Evolutionary conservation across 768 basidiomycete species (phyloP).

Genomic region (Phlebiopsis gigantea): DNA sequence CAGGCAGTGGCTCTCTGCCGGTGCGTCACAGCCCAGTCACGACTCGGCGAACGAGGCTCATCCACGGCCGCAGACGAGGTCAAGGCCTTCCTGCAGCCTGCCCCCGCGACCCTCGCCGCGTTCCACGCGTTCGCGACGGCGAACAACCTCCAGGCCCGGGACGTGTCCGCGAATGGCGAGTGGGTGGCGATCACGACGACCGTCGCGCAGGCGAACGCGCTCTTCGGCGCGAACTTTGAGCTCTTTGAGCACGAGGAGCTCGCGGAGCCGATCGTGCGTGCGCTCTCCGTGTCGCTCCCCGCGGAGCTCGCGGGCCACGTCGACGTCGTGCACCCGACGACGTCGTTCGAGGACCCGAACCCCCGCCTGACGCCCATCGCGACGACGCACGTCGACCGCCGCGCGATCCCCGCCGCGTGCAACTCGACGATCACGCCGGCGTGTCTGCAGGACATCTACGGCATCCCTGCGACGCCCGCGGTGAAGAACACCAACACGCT

Average conservation of each 20-base stretch:
- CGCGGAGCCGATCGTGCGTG: constrained; percentile 21
- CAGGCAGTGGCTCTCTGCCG: constrained; percentile 16
- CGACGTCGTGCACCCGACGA: constrained; percentile 25
- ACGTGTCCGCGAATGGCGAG: constrained; percentile 24
- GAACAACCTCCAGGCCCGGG: constrained; percentile 19
- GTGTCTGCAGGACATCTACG: constrained; percentile 21
- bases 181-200: constrained; percentile 23
- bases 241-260: constrained; percentile 13
- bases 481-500: constrained; percentile 13
- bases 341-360: background rate
- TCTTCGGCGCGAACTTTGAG: constrained; percentile 22
- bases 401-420: background rate
- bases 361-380: constrained; percentile 9
- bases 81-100: constrained; percentile 17
- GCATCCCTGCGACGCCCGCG: constrained; percentile 18
- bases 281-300: constrained; percentile 27
- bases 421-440: constrained; percentile 17
- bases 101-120: constrained; percentile 16
- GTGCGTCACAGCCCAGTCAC: constrained; percentile 26
- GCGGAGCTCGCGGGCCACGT: constrained; percentile 27
- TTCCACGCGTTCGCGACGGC: constrained; percentile 23
- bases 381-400: constrained; percentile 4
- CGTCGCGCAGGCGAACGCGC: constrained; percentile 26
- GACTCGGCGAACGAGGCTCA: constrained; percentile 17
- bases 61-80: constrained; percentile 14